phyloP scores from a whole-genome alignment of 805 yeast species.

The Zygoascus ofunaensis region DNA sequence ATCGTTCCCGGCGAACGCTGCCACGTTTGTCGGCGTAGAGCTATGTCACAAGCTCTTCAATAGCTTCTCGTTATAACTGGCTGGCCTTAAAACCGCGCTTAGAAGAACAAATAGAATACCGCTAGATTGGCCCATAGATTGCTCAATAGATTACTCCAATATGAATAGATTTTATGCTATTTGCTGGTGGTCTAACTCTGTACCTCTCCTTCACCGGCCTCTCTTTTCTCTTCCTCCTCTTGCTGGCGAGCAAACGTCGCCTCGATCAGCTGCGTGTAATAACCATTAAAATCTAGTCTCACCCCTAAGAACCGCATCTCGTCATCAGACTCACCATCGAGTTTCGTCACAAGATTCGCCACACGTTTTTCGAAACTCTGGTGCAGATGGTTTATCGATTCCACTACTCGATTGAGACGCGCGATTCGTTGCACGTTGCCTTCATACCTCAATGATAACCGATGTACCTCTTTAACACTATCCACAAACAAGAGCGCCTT shows the following conservation, averaged over 20 bases:
- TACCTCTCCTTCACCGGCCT: neutral
- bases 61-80: constrained; percentile 3
- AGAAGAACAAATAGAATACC: neutral
- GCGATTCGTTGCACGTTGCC: constrained; percentile 1
- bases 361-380: constrained; percentile 18
- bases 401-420: constrained; percentile 12
- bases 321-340: constrained; percentile 22
- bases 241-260: neutral
- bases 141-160: neutral
- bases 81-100: neutral
- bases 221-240: too few species aligned
- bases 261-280: constrained; percentile 13
- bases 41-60: constrained; percentile 41
- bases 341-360: constrained; percentile 20
- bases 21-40: constrained; percentile 94
- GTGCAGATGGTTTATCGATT: constrained; percentile 14
- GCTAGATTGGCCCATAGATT: too few species aligned
- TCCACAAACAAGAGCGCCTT: constrained; percentile 21
- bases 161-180: neutral
- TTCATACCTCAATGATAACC: constrained; percentile 12
- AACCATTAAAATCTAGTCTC: constrained; percentile 30
- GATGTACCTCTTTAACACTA: constrained; percentile 18
- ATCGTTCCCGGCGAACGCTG: constrained; percentile 98
- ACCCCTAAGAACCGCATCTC: constrained; percentile 29
- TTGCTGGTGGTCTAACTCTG: neutral